These are phyloP conservation scores for Amanita jacksonii DNA, from an alignment of 768 basidiomycete species.

Conservation along the genomic window DNA sequence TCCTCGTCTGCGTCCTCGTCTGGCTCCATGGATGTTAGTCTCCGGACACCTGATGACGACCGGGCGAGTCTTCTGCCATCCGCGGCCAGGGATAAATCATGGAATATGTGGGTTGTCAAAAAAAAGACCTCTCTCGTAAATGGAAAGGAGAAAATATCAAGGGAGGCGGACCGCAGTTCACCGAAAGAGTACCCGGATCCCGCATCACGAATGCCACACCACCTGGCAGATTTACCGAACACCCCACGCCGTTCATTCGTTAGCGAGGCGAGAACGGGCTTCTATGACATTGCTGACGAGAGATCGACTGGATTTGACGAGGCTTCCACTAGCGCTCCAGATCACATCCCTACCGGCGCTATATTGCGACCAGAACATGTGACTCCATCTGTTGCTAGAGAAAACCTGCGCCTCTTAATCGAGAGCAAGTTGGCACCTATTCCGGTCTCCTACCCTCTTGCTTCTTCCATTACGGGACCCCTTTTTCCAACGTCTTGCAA, in stretches of 20 bases:
- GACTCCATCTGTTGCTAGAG: conserved; percentile 19
- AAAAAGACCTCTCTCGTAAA: not conserved
- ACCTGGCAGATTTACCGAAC: not conserved
- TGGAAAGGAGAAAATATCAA: not conserved
- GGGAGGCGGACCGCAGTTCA: not conserved
- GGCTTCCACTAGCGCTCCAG: conserved; percentile 6
- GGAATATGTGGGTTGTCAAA: conserved; percentile 44
- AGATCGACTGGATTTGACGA: conserved; percentile 29
- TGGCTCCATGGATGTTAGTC: conserved; percentile 42
- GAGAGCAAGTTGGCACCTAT: conserved; percentile 35
- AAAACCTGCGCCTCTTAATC: conserved; percentile 33
- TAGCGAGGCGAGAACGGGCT: not conserved
- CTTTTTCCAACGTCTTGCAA: conserved; percentile 52
- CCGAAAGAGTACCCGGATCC: conserved; percentile 12
- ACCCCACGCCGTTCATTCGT: not conserved
- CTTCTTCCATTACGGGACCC: conserved; percentile 25
- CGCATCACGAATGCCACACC: conserved; percentile 4
- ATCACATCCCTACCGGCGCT: not conserved
- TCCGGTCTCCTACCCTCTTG: conserved; percentile 39
- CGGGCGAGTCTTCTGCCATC: conserved; percentile 21
- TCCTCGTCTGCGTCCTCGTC: conserved; percentile 50
- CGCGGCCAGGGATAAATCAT: conserved; percentile 34
- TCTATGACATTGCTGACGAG: conserved; percentile 18
- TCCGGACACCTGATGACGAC: conserved; percentile 58
- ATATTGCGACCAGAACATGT: conserved; percentile 8